Conservation (phyloP, 108 stramenopile genomes). For the Discostella stelligeroides region DNA sequence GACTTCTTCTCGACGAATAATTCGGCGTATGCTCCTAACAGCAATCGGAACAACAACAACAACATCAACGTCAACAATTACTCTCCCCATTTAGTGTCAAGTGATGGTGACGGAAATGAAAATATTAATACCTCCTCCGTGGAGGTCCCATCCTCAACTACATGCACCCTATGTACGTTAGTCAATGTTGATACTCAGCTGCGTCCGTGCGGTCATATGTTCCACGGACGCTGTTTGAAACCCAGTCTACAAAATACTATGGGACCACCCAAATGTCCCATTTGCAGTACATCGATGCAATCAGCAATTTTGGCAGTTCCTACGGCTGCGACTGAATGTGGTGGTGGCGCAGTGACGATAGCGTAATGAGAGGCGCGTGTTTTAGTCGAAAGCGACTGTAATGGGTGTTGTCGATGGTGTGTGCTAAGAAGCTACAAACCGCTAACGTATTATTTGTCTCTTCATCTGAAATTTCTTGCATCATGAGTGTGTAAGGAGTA, state of each 20-base stretch:
- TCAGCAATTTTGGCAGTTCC: conserved; percentile 84
- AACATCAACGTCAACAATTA: too few species aligned
- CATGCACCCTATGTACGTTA: conserved; percentile 72
- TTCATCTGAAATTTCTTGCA: not conserved
- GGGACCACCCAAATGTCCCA: conserved; percentile 81
- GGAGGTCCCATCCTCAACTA: conserved; percentile 78
- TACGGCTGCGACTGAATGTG: conserved; percentile 32
- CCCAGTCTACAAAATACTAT: conserved; percentile 72
- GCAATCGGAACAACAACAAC: conserved; percentile 4
- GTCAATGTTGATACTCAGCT: conserved; percentile 89
- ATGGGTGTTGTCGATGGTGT: not conserved
- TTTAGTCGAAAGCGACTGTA: not conserved
- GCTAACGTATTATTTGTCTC: not conserved
- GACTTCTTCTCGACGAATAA: conserved; percentile 49
- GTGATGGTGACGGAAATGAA: not conserved
- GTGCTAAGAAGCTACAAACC: not conserved
- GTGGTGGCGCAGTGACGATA: not conserved
- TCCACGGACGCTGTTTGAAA: conserved; percentile 88
- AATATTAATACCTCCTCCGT: conserved; percentile 51
- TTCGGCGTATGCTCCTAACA: conserved; percentile 39
- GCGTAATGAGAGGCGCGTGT: conserved; percentile 4
- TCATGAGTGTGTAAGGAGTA: too few species aligned
- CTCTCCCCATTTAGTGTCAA: too few species aligned
- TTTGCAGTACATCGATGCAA: conserved; percentile 75
- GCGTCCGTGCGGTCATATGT: conserved; percentile 91